Base-by-base conservation (phyloP, 2,329 filamentous ascomycete species). In the Aspergillus awamori region DNA sequence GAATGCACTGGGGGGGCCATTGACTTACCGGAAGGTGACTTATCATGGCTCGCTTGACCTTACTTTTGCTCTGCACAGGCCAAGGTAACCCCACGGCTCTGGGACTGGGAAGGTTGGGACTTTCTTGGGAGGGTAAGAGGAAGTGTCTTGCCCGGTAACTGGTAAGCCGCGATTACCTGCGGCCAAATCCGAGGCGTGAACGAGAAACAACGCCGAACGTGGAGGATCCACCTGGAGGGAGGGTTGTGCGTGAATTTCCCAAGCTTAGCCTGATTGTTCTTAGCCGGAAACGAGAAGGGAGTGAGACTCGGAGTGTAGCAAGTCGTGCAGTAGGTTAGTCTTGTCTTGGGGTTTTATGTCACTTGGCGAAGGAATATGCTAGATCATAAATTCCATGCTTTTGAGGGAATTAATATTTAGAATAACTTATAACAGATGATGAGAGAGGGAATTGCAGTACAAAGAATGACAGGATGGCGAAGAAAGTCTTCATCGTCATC, bases 181-280 rank as follows among this genome's bases (percentile, higher is more conserved):
- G 53, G 47, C 53, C 59, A 51, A 59, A 65, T 65, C 63, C 63
- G 65, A 64, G 60, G 62, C 61, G 28, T 36, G 55, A 52, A 59
- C 41, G 54, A 53, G 51, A 48, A 41, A 53, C 20, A 24, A 20
- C n/a, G 30, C 54, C 57, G 54, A 60, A 62, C 59, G 62, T 60
- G 61, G 63, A 63, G 53, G 54, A 53, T 58, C 57, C 60, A 58
- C 45, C 13, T 7, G 26, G 20, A 36, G 22, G 7, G 51, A 41
- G 30, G 28, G 15, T 41, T 39, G 52, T 62, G 60, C 60, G 60
- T 56, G 60, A 62, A 60, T 62, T 60, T 15, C 43, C 15, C 38
- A 26, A 20, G 36, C 24, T 30, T 36, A 36, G 20, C 28, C 38
- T 55, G 43, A 39, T 59, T 26, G 43, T 36, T 47, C 33, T 49